Percentiles rank a stretch among this genome's conserved stretches.
Evolutionary conservation across 2,329 filamentous ascomycete species (phyloP).

Genomic region (Neocatenulostroma microsporum): DNA sequence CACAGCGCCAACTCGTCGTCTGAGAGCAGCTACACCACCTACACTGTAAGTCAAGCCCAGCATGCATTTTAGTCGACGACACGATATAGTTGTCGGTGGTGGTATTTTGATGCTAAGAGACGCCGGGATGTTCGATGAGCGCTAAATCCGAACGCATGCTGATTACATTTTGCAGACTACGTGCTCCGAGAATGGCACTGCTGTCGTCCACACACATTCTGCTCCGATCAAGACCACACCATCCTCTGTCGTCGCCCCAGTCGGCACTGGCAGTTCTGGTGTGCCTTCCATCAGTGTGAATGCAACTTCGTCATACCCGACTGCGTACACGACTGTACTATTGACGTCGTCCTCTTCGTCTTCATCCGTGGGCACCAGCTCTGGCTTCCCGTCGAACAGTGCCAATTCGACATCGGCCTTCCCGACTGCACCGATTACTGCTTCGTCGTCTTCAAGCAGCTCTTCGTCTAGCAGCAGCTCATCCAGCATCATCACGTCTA

Average conservation of each 20-base stretch:
- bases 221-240: conserved; percentile 1
- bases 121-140: too few relatives aligned
- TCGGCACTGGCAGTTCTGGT: neutral
- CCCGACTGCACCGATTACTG: conserved; percentile 1
- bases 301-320: neutral
- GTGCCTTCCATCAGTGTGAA: neutral
- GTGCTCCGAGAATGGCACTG: conserved; percentile 4
- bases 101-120: too few relatives aligned
- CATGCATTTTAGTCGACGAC: too few relatives aligned
- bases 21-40: conserved; percentile 4
- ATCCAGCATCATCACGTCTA: neutral
- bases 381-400: neutral
- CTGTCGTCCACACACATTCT: conserved; percentile 2
- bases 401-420: neutral
- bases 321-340: neutral
- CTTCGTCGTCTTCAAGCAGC: neutral
- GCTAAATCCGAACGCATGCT: too few relatives aligned
- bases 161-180: neutral
- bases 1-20: neutral
- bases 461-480: neutral
- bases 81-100: neutral
- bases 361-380: neutral
- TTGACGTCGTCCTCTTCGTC: conserved; percentile 1
- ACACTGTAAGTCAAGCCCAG: neutral
- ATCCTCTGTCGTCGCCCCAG: neutral